A percentile compares a stretch with the other conserved stretches of the same genome.
Conservation (phyloP, 108 stramenopile genomes). For the Nitzschia palea region DNA sequence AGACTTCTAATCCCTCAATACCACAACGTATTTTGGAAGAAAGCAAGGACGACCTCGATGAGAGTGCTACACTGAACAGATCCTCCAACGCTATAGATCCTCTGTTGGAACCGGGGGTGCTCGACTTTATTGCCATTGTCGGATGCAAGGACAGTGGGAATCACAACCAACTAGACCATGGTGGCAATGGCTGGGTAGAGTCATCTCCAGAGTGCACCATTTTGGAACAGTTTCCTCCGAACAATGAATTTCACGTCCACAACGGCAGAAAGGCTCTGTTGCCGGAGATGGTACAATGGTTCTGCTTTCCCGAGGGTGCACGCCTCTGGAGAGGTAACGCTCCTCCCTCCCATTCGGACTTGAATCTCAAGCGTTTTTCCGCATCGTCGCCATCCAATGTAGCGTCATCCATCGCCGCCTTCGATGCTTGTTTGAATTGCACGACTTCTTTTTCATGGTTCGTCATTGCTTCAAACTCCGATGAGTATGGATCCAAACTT, state of each 20-base stretch:
- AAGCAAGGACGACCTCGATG: neutral
- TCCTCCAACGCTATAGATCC: slow-evolving; percentile 48
- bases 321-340: slow-evolving; percentile 75
- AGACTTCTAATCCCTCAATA: neutral
- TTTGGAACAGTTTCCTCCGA: slow-evolving; percentile 78
- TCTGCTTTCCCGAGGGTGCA: slow-evolving; percentile 84
- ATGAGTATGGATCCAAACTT: slow-evolving; percentile 74
- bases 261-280: slow-evolving; percentile 56
- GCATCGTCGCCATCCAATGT: slow-evolving; percentile 52
- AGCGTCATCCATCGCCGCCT: slow-evolving; percentile 59
- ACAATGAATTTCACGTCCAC: slow-evolving; percentile 67
- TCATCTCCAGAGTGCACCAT: slow-evolving; percentile 74
- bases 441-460: slow-evolving; percentile 88
- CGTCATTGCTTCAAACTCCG: slow-evolving; percentile 79
- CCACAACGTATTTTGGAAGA: neutral
- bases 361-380: slow-evolving; percentile 73
- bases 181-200: slow-evolving; percentile 81
- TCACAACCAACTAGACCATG: slow-evolving; percentile 66
- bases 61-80: no score
- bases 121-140: slow-evolving; percentile 78
- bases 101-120: slow-evolving; percentile 67
- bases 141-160: slow-evolving; percentile 80
- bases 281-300: slow-evolving; percentile 82
- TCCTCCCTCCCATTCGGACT: slow-evolving; percentile 71
- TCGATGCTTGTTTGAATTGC: slow-evolving; percentile 78